phyloP scores from a whole-genome alignment of 345 rosid species.

The Carallia brachiata region DNA sequence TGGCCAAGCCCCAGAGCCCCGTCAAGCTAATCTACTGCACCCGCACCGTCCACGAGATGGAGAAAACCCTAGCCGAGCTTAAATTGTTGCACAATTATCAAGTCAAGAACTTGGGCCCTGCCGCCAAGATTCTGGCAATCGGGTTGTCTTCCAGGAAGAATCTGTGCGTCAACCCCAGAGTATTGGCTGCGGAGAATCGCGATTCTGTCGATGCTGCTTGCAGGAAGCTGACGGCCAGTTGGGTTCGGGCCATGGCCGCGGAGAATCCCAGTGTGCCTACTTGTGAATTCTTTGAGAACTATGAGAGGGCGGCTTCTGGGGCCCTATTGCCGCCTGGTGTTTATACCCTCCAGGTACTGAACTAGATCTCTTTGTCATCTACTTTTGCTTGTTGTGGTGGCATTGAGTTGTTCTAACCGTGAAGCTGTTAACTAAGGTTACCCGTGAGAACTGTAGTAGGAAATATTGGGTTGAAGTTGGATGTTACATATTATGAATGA shows the following conservation, averaged over 20 bases:
- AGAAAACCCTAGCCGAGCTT: conserved; percentile 88
- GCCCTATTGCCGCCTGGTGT: conserved; percentile 93
- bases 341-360: conserved; percentile 77
- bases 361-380: neutral
- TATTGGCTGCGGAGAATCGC: conserved; percentile 78
- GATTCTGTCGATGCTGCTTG: conserved; percentile 97
- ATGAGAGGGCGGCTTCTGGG: conserved; percentile 74
- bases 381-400: neutral
- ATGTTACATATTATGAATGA: no score
- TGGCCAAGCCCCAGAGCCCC: conserved; percentile 61
- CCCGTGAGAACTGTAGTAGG: no score
- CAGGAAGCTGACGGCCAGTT: conserved; percentile 86
- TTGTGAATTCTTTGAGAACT: conserved; percentile 79
- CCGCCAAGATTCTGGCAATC: conserved; percentile 72
- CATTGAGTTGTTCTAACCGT: neutral
- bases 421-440: neutral
- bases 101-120: conserved; percentile 57
- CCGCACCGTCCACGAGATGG: conserved; percentile 99
- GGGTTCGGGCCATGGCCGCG: conserved; percentile 78
- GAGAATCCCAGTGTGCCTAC: conserved; percentile 71
- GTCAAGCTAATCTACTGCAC: conserved; percentile 92
- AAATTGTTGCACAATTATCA: conserved; percentile 74
- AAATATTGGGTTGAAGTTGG: no score
- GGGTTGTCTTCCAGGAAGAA: conserved; percentile 90
- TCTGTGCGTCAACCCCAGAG: conserved; percentile 75